phyloP scores from a whole-genome alignment of 2,329 filamentous ascomycete genomes.

The Ceratocystis destructans region DNA sequence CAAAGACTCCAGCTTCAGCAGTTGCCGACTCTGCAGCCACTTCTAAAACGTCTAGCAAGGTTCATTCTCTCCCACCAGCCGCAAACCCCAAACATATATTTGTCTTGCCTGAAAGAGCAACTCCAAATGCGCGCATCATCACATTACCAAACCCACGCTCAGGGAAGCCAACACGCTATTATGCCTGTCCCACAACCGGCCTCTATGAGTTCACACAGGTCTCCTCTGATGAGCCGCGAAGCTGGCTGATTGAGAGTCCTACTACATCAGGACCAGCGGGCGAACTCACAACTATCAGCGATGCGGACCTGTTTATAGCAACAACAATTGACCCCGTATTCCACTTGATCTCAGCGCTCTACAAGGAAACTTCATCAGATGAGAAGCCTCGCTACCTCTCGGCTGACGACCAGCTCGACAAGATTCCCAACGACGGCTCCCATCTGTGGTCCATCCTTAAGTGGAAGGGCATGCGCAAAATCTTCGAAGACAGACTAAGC shows the following conservation, averaged over 20 bases:
- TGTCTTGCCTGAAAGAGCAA: constrained; percentile 44
- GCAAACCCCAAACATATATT: constrained; percentile 42
- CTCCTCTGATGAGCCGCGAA: constrained; percentile 37
- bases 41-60: constrained; percentile 25
- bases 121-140: constrained; percentile 42
- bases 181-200: constrained; percentile 47
- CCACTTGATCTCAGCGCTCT: constrained; percentile 60
- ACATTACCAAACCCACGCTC: constrained; percentile 47
- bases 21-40: constrained; percentile 24
- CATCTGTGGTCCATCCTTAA: constrained; percentile 47
- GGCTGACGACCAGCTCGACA: constrained; percentile 59
- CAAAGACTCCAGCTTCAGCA: constrained; percentile 25
- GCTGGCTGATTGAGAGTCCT: constrained; percentile 45
- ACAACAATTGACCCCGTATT: constrained; percentile 78
- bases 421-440: constrained; percentile 38
- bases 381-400: constrained; percentile 52
- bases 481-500: constrained; percentile 52
- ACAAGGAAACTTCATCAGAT: constrained; percentile 29
- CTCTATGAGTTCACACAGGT: constrained; percentile 50
- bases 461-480: constrained; percentile 33
- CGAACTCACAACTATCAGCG: constrained; percentile 21
- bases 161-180: constrained; percentile 41
- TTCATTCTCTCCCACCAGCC: constrained; percentile 31
- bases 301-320: constrained; percentile 65
- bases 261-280: background rate